Percentiles rank a stretch among this genome's conserved stretches.
phyloP scores from a whole-genome alignment of 352 stramenopile genomes.

The Pythium rishiriense region DNA sequence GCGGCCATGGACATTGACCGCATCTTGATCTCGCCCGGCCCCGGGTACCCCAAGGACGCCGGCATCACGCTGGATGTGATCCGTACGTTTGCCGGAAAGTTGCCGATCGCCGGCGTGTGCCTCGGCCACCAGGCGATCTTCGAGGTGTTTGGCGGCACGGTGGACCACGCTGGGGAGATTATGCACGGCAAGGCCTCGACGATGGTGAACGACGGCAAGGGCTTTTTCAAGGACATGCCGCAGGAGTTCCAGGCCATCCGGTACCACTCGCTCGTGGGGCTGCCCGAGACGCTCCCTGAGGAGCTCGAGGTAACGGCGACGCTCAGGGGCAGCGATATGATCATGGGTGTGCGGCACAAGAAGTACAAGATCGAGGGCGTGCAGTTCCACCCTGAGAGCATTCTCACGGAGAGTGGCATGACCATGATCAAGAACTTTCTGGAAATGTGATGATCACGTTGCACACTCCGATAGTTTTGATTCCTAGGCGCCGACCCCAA shows the following conservation, averaged over 20 bases:
- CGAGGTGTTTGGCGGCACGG: constrained; percentile 85
- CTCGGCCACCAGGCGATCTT: constrained; percentile 87
- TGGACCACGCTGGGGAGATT: constrained; percentile 85
- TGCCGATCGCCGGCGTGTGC: constrained; percentile 85
- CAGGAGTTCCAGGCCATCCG: constrained; percentile 81
- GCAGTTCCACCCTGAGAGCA: constrained; percentile 90
- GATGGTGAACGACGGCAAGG: constrained; percentile 84
- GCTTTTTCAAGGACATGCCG: constrained; percentile 81
- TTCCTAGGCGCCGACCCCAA: neutral
- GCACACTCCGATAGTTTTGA: neutral
- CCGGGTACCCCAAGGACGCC: constrained; percentile 78
- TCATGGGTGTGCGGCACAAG: constrained; percentile 89
- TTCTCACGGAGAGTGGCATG: constrained; percentile 81
- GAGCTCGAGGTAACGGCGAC: constrained; percentile 81
- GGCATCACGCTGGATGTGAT: constrained; percentile 86
- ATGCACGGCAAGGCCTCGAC: constrained; percentile 86
- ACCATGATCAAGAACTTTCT: constrained; percentile 88
- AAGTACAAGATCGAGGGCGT: constrained; percentile 85
- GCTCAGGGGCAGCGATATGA: constrained; percentile 83
- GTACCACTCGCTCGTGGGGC: constrained; percentile 86
- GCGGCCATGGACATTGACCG: constrained; percentile 69
- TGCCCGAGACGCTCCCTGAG: constrained; percentile 77
- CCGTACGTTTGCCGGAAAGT: constrained; percentile 73
- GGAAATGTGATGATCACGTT: constrained; percentile 56
- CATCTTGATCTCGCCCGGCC: constrained; percentile 88